Evolutionary conservation across 2,329 filamentous ascomycete species (phyloP).

Genomic region (Colletotrichum sojae): DNA sequence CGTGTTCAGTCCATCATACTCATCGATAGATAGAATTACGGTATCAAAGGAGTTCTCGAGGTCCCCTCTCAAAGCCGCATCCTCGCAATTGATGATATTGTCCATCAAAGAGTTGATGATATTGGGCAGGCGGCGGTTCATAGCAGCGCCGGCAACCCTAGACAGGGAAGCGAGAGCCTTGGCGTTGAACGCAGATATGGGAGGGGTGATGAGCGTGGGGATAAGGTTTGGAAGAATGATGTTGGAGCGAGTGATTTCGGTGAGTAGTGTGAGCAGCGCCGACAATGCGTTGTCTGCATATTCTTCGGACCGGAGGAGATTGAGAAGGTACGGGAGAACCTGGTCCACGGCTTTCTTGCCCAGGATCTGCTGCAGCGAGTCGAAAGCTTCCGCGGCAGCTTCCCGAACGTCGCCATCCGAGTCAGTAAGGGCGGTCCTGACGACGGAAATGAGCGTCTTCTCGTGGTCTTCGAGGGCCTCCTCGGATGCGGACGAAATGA

Average conservation of each 20-base stretch:
- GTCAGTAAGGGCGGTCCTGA: slow-evolving; percentile 93
- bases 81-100: slow-evolving; percentile 83
- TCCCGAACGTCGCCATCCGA: slow-evolving; percentile 91
- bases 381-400: slow-evolving; percentile 96
- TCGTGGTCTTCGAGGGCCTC: slow-evolving; percentile 95
- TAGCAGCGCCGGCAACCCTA: slow-evolving; percentile 88
- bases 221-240: slow-evolving; percentile 97
- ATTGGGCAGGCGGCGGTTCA: slow-evolving; percentile 89
- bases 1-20: slow-evolving; percentile 94
- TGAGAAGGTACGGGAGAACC: slow-evolving; percentile 92
- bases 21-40: slow-evolving; percentile 92
- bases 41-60: slow-evolving; percentile 88
- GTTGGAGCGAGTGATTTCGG: slow-evolving; percentile 93
- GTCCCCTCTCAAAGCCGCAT: slow-evolving; percentile 80
- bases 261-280: slow-evolving; percentile 92
- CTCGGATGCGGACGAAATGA: slow-evolving; percentile 89
- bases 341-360: slow-evolving; percentile 97
- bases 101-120: slow-evolving; percentile 97
- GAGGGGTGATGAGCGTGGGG: slow-evolving; percentile 89
- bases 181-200: slow-evolving; percentile 95
- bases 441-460: slow-evolving; percentile 93
- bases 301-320: slow-evolving; percentile 86
- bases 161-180: slow-evolving; percentile 93
- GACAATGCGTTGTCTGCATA: slow-evolving; percentile 93
- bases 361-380: slow-evolving; percentile 91